Evolutionary conservation across 1,284 basidiomycete genomes (phyloP).

Genomic region (Leccinum fallax): DNA sequence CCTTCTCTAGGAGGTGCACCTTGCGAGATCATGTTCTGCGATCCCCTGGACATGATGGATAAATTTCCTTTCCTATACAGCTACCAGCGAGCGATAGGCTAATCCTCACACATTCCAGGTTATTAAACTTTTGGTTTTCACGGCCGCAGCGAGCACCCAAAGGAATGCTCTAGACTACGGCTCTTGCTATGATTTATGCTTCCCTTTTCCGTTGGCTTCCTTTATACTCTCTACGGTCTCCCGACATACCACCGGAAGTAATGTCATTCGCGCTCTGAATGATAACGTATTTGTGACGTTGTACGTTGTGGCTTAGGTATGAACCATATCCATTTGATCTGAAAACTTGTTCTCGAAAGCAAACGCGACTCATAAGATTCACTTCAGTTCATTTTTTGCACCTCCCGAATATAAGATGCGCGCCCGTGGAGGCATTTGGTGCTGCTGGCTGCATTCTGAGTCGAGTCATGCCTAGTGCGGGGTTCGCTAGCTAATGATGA

Average conservation of each 20-base stretch:
- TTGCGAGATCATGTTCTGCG: slow-evolving; percentile 5
- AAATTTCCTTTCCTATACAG: slow-evolving; percentile 4
- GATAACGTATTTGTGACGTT: not conserved
- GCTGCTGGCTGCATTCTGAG: not conserved
- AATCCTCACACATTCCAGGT: slow-evolving; percentile 1
- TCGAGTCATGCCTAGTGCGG: not conserved
- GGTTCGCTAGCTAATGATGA: not conserved
- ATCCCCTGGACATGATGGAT: not conserved
- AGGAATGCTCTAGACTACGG: too few species aligned
- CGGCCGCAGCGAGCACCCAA: not conserved
- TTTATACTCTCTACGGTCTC: too few species aligned
- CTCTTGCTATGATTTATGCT: not conserved
- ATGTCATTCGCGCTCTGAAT: not conserved
- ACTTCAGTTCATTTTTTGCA: not conserved
- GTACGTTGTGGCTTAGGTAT: slow-evolving; percentile 13
- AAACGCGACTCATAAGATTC: not conserved
- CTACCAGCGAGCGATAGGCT: not conserved
- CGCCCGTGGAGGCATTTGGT: not conserved
- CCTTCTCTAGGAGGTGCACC: slow-evolving; percentile 10
- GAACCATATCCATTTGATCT: slow-evolving; percentile 3
- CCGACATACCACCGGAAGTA: not conserved
- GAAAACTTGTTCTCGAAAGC: not conserved
- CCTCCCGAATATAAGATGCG: not conserved
- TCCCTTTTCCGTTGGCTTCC: not conserved
- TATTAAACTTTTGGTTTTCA: not conserved